Percentiles rank a stretch among this genome's conserved stretches.
Evolutionary conservation across 352 stramenopile genomes (phyloP).

Genomic region (Globisporangium recalcitrans): DNA sequence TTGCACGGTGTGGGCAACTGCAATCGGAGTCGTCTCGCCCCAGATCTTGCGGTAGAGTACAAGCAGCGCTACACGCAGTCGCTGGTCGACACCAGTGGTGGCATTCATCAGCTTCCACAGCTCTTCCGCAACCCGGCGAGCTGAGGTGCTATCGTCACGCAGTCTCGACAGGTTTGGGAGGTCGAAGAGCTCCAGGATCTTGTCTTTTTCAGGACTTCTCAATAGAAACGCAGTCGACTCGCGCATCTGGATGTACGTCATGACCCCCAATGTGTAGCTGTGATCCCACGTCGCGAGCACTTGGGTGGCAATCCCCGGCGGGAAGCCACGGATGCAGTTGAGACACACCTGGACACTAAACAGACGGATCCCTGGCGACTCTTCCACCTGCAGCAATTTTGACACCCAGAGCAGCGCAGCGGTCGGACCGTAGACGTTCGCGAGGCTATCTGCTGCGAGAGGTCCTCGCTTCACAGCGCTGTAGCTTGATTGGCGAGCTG

Average conservation of each 20-base stretch:
- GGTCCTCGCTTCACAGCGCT: constrained; percentile 10
- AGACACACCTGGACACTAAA: constrained; percentile 77
- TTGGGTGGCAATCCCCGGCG: constrained; percentile 57
- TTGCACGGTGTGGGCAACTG: constrained; percentile 75
- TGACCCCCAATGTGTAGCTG: constrained; percentile 70
- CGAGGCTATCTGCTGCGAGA: constrained; percentile 25
- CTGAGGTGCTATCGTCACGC: constrained; percentile 70
- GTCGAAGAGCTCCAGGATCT: constrained; percentile 57
- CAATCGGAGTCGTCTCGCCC: constrained; percentile 76
- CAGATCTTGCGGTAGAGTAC: constrained; percentile 78
- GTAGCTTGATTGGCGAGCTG: constrained; percentile 5
- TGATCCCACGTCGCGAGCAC: constrained; percentile 80
- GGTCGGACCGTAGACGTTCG: constrained; percentile 57
- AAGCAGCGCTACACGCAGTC: constrained; percentile 67
- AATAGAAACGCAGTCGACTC: constrained; percentile 70
- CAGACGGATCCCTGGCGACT: constrained; percentile 65
- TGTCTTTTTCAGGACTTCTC: constrained; percentile 69
- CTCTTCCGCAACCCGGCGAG: constrained; percentile 56
- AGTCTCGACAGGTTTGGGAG: constrained; percentile 55
- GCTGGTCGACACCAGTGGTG: constrained; percentile 51
- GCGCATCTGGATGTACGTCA: constrained; percentile 77
- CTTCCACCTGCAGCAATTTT: constrained; percentile 52
- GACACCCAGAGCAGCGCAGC: constrained; percentile 69
- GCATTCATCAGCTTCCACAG: constrained; percentile 79
- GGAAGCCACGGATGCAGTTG: constrained; percentile 78